Evolutionary conservation across 805 yeast genomes (phyloP).

Genomic region (Lachancea cidri): DNA sequence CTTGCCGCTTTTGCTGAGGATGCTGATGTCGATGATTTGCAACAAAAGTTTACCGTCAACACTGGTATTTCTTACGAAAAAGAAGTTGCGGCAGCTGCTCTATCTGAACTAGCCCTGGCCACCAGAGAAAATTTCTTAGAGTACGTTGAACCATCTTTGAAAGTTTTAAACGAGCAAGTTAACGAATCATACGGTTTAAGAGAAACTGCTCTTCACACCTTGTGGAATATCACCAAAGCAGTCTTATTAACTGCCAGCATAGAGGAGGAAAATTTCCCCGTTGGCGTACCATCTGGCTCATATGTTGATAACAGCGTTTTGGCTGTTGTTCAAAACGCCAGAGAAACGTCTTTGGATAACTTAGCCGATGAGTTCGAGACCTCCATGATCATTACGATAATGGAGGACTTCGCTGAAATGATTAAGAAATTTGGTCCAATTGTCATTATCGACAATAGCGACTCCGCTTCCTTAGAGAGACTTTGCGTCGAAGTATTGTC

Average conservation of each 20-base stretch:
- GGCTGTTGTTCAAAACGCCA: constrained; percentile 57
- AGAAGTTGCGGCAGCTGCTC: constrained; percentile 89
- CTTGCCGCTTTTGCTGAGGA: constrained; percentile 41
- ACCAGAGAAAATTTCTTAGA: constrained; percentile 76
- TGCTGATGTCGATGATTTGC: constrained; percentile 56
- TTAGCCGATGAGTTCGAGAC: constrained; percentile 80
- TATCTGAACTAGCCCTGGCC: constrained; percentile 83
- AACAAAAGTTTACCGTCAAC: constrained; percentile 76
- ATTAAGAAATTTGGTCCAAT: constrained; percentile 65
- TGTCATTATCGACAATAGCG: constrained; percentile 55
- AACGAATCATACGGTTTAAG: constrained; percentile 88
- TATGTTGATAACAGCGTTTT: constrained; percentile 55
- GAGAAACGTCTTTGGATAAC: constrained; percentile 57
- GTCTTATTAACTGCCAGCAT: constrained; percentile 47
- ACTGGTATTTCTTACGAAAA: constrained; percentile 94
- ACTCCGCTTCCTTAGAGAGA: constrained; percentile 54
- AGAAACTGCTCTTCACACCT: constrained; percentile 72
- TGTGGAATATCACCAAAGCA: constrained; percentile 80
- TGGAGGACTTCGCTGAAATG: constrained; percentile 69
- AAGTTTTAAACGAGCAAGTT: constrained; percentile 61
- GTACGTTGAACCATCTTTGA: constrained; percentile 66
- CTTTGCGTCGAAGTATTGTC: constrained; percentile 68
- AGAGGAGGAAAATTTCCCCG: constrained; percentile 51
- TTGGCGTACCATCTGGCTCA: constrained; percentile 57
- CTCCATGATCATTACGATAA: constrained; percentile 70